Evolutionary conservation across 2,329 filamentous ascomycete genomes (phyloP), one percentile per base, ranked within the genome.

Genomic region (Pleoardoris graminearum): DNA sequence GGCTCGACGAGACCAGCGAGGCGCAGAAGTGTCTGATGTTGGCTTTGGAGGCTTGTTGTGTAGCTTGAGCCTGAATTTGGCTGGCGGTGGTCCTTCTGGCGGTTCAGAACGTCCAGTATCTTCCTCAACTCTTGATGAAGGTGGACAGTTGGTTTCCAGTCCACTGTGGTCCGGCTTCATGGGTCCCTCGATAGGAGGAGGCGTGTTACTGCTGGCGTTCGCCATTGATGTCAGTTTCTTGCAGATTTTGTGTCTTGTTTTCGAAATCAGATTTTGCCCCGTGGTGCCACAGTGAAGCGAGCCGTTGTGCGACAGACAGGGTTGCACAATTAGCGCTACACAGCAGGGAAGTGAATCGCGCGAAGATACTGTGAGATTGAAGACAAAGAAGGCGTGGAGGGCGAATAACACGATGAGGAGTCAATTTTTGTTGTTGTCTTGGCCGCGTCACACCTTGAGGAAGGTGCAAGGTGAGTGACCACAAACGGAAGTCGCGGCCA

Each of bases 381-480:
- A n/a, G n/a, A n/a, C n/a, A 23, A 14, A 30, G 2, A 16, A 29
- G 21, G 16, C 8, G 10, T 10, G 16, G 29, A 19, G 8, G n/a
- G 2, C 21, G 35, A 38, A 17, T 16, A 30, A 29, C 16, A 37
- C 23, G 11, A 33, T 22, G 27, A 27, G 11, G n/a, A n/a, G 22
- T 48, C 21, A 38, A 21, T n/a, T 49, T 36, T 38, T 48, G 37
- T 43, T 25, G 37, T 48, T 48, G 50, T 30, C 37, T 47, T 16
- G 25, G 10, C 3, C 11, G 19, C 14, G 17, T 32, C 36, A 16
- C 19, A 48, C 10, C 5, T 16, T 30, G 21, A 17, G 43, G 44
- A 48, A 41, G 23, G 50, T 30, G 32, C 43, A 17, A 52, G 25
- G 29, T 35, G 33, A n/a, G 19, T n/a, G n/a, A 12, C 14, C 16